Evolutionary conservation across 176 grass and related monocot species (phyloP).

Genomic region (Ensete glaucum): DNA sequence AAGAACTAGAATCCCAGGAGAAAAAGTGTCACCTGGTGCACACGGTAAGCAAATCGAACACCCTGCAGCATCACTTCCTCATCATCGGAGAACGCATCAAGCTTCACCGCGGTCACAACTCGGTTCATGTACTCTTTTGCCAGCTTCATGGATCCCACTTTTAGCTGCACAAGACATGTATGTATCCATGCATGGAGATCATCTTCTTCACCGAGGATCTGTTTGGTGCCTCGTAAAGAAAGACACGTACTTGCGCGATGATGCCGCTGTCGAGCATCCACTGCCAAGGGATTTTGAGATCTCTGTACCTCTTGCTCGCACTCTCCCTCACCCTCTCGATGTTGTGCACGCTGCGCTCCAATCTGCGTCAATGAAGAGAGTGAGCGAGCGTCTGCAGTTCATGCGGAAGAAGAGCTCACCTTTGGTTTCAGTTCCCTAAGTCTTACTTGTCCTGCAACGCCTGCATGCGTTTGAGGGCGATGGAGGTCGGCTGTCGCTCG

Average conservation of each 20-base stretch:
- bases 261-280: slow-evolving; percentile 95
- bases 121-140: slow-evolving; percentile 83
- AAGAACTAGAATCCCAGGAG: not conserved
- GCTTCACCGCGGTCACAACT: slow-evolving; percentile 52
- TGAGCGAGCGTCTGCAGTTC: not conserved
- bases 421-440: not conserved
- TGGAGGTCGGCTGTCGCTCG: slow-evolving; percentile 43
- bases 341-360: slow-evolving; percentile 76
- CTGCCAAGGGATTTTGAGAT: slow-evolving; percentile 87
- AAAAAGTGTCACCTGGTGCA: slow-evolving; percentile 64
- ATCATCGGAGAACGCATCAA: slow-evolving; percentile 63
- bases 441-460: slow-evolving; percentile 92
- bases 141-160: slow-evolving; percentile 77
- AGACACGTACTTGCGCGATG: slow-evolving; percentile 56
- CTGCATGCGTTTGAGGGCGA: slow-evolving; percentile 73
- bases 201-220: not conserved
- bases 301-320: slow-evolving; percentile 64
- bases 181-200: not conserved
- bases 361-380: slow-evolving; percentile 29
- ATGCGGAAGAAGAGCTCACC: not conserved
- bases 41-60: slow-evolving; percentile 83
- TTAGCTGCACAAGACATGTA: slow-evolving; percentile 48
- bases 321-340: slow-evolving; percentile 73
- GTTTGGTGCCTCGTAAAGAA: not conserved
- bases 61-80: slow-evolving; percentile 70